phyloP scores from a whole-genome alignment of 495 filamentous ascomycete species.

The Penicillium angulare region DNA sequence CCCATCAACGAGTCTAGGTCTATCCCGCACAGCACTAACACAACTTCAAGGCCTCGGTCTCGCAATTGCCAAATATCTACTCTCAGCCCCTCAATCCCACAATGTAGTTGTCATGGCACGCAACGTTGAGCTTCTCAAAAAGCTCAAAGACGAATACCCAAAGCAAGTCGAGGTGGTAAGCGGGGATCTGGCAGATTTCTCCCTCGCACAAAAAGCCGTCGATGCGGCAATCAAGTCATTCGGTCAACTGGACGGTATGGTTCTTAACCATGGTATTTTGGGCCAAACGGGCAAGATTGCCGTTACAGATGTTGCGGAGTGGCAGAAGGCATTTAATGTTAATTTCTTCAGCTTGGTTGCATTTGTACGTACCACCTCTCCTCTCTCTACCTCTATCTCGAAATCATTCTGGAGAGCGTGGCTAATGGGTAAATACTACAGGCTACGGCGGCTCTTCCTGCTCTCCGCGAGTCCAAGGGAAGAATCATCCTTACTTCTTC shows the following conservation, averaged over 20 bases:
- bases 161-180: constrained; percentile 67
- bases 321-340: constrained; percentile 73
- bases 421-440: constrained; percentile 31
- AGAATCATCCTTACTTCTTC: constrained; percentile 73
- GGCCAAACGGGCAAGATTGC: constrained; percentile 72
- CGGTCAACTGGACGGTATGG: constrained; percentile 72
- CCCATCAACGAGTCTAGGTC: neutral
- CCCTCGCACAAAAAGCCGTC: constrained; percentile 59
- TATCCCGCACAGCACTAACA: neutral
- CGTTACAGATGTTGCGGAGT: constrained; percentile 63
- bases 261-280: constrained; percentile 85
- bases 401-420: neutral
- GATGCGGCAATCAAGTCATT: constrained; percentile 63
- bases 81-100: constrained; percentile 56
- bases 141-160: constrained; percentile 62
- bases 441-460: constrained; percentile 71
- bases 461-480: constrained; percentile 66
- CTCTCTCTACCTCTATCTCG: neutral
- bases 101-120: constrained; percentile 78
- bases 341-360: constrained; percentile 81
- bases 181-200: constrained; percentile 70
- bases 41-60: constrained; percentile 72
- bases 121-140: constrained; percentile 61
- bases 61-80: constrained; percentile 70
- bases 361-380: constrained; percentile 56